Evolutionary conservation across 768 basidiomycete species (phyloP).

Genomic region (Auricularia auricula-judae): DNA sequence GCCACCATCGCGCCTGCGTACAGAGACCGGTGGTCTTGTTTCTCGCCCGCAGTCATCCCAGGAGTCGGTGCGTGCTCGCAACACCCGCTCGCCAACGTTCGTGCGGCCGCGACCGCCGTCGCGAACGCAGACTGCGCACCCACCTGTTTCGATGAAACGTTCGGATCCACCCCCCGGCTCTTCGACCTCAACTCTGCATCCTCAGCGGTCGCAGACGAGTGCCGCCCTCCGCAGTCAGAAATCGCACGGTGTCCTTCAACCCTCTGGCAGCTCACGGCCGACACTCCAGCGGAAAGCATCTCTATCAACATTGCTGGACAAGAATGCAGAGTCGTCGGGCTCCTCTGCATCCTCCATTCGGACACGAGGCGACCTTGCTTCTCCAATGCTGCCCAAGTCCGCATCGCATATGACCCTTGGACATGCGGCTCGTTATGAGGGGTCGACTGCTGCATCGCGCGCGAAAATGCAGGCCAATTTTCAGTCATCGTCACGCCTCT

Average conservation of each 20-base stretch:
- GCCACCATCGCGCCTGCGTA: slow-evolving; percentile 48
- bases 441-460: slow-evolving; percentile 71
- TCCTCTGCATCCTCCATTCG: slow-evolving; percentile 16
- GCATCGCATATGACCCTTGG: slow-evolving; percentile 19
- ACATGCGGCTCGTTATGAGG: slow-evolving; percentile 46
- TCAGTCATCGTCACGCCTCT: slow-evolving; percentile 42
- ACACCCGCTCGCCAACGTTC: slow-evolving; percentile 40
- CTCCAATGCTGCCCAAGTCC: neutral
- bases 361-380: slow-evolving; percentile 1
- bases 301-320: slow-evolving; percentile 61
- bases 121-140: slow-evolving; percentile 44
- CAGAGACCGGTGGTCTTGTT: slow-evolving; percentile 20
- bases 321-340: slow-evolving; percentile 29
- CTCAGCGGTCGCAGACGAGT: slow-evolving; percentile 42
- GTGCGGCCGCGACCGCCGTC: slow-evolving; percentile 30
- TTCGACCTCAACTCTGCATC: slow-evolving; percentile 42
- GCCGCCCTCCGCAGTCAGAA: slow-evolving; percentile 71
- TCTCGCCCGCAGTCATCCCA: slow-evolving; percentile 64
- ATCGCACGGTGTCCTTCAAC: slow-evolving; percentile 71
- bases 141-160: slow-evolving; percentile 11
- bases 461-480: slow-evolving; percentile 52
- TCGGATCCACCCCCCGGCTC: slow-evolving; percentile 25
- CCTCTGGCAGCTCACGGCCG: slow-evolving; percentile 49
- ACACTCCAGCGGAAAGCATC: slow-evolving; percentile 69
- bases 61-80: slow-evolving; percentile 59